Evolutionary conservation across 257 asterid species (phyloP).

Genomic region (Solanum pennellii): DNA sequence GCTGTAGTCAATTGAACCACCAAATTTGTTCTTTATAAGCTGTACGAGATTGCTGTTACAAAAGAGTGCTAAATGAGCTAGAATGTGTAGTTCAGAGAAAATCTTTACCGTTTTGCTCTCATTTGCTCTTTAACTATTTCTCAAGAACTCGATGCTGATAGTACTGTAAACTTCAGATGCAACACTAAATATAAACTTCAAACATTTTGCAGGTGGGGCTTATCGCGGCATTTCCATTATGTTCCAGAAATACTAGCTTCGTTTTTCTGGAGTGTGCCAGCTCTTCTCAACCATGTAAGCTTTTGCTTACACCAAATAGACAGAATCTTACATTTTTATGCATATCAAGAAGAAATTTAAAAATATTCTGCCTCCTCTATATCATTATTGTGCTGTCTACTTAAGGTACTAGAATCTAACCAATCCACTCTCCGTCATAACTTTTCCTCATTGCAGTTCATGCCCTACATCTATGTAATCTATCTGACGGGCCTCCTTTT

Average conservation of each 20-base stretch:
- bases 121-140: background rate
- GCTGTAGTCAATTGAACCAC: background rate
- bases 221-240: slow-evolving; percentile 95
- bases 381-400: background rate
- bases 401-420: background rate
- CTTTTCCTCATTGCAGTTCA: slow-evolving; percentile 39
- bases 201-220: slow-evolving; percentile 70
- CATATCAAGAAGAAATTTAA: background rate
- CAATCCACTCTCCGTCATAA: background rate
- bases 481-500: slow-evolving; percentile 87
- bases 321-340: background rate
- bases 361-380: background rate
- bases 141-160: background rate
- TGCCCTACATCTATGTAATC: slow-evolving; percentile 80
- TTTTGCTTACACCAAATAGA: background rate
- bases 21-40: background rate
- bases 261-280: slow-evolving; percentile 92
- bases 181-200: background rate
- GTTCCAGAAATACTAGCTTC: slow-evolving; percentile 87
- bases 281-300: slow-evolving; percentile 77
- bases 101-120: background rate
- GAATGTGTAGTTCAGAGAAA: background rate
- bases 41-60: background rate
- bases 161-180: background rate
- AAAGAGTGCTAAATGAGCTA: background rate